Base-by-base conservation (phyloP, 768 basidiomycete species). In the Mrakia hoshinonis region DNA sequence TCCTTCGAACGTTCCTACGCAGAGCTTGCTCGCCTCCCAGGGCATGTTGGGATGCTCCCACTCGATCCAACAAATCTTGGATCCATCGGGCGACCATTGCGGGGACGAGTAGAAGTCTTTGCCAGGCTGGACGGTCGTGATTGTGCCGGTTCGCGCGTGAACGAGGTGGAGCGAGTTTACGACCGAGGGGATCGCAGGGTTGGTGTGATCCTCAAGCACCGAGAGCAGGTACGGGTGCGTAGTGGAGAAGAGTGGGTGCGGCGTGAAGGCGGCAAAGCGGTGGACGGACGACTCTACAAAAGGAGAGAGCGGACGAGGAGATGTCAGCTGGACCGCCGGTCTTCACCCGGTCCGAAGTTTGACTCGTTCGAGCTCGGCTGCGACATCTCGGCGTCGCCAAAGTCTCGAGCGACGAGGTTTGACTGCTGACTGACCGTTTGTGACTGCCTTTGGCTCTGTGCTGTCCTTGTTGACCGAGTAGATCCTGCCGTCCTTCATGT, bases 41-140 rank as follows among this genome's bases (percentile, higher is more conserved):
- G 89, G 85, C 86, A 87, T 86, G 72, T 86, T 83, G 0, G 87
- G 87, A 64, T 87, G 87, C n/a, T 73, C 66, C 76, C 88, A 89
- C 73, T 87, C 82, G 51, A 85, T 80, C 86, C 86, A 91, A 0
- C 82, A 83, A 22, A 90, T 74, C 66, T 80, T 81, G 46, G 77
- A 80, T 0, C 87, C 89, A 73, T 86, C 83, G 20, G 70, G 10
- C 9, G 38, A 31, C 80, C 88, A 87, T 34, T 78, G 79, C 0
- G 88, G 85, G 0, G 81, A 78, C 54, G 83, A 82, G 77, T 91
- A 92, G 80, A 91, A 91, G 76, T 90, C 89, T 5, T 85, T 85
- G 6, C 87, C 88, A 0, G 81, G 79, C 2, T 81, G 80, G 49
- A 90, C 78, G 5, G 83, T 78, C 9, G 81, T 77, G 1, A 87